Evolutionary conservation across 768 basidiomycete species (phyloP), one percentile per base, ranked within the genome.

Genomic region (Tulasnella sp.): DNA sequence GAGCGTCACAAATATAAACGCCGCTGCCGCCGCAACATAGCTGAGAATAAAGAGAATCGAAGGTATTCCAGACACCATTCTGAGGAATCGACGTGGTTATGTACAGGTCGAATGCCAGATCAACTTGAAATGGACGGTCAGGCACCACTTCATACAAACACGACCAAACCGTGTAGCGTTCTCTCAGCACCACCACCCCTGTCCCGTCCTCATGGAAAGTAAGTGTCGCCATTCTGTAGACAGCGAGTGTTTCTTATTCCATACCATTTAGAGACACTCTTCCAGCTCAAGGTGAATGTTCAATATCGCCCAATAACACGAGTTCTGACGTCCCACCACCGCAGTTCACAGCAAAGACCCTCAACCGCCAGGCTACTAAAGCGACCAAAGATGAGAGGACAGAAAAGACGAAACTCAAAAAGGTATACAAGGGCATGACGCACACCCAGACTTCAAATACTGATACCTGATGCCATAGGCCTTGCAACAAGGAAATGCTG

Each of bases 261-360:
- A 17, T 9, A 29, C 14, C 23, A 37, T 58, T 34, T 63, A 99
- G 94, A 98, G 73, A 92, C 89, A 29, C 77, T 98, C n/a, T 99
- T 99, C 67, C 90, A 97, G 71, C 85, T 99, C 65, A 99, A 99
- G 80, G 94, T 92, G 59, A 45, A n/a, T n/a, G 69, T 61, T 53
- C 17, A 41, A 29, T 29, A 35, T 12, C 9, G 23, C 41, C 36
- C 15, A 7, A 7, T 31, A 12, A 19, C 37, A 23, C 23, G 19
- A 35, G 34, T 31, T 46, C 45, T 46, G 25, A 46, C 45, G 32
- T 31, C 4, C 23, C 45, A 19, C 45, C 27, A 17, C 50, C 56
- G 31, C 65, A 99, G 94, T 98, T 99, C 75, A 99, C 96, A 17
- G 92, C 96, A 61, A 99, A 98, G 79, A 82, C 89, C 34, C 78